These are phyloP conservation scores for Cystofilobasidium capitatum DNA, from an alignment of 768 basidiomycete genomes.

Conservation along the genomic window DNA sequence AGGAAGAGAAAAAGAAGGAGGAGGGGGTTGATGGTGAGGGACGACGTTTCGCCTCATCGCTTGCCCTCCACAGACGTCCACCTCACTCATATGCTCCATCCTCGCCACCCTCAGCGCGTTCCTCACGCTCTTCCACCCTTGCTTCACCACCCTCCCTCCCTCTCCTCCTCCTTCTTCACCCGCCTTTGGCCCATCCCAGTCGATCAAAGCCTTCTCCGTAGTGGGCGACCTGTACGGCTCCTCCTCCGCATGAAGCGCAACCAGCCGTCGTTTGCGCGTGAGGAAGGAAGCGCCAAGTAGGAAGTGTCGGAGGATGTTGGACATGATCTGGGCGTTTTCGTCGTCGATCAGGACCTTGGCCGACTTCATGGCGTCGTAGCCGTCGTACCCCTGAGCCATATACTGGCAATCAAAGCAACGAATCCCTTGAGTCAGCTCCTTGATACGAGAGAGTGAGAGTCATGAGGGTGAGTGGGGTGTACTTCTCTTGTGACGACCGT, in stretches of 20 bases:
- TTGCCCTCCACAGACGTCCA: constrained; percentile 72
- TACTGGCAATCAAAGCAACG: constrained; percentile 59
- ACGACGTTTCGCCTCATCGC: no score
- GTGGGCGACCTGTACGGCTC: constrained; percentile 46
- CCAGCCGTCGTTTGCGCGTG: constrained; percentile 3
- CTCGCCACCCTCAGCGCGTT: constrained; percentile 51
- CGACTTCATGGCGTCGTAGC: constrained; percentile 59
- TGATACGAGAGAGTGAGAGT: constrained; percentile 6
- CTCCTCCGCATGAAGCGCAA: not conserved
- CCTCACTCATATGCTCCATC: constrained; percentile 64
- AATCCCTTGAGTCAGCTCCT: constrained; percentile 13
- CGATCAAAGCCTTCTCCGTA: constrained; percentile 3
- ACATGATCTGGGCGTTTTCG: constrained; percentile 70
- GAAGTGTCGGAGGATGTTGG: constrained; percentile 69
- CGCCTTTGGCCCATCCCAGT: constrained; percentile 1
- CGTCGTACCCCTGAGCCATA: constrained; percentile 70
- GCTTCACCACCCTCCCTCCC: constrained; percentile 43
- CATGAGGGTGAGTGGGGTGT: no score
- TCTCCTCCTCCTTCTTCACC: not conserved
- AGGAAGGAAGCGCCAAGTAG: constrained; percentile 53
- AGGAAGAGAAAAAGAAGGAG: not conserved
- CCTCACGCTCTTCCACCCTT: constrained; percentile 36
- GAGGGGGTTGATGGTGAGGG: not conserved
- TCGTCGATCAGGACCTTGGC: constrained; percentile 66
- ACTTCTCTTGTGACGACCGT: constrained; percentile 48